These are phyloP conservation scores for Crithidia brevicula DNA, from an alignment of 208 protist genomes.

Conservation along the genomic window DNA sequence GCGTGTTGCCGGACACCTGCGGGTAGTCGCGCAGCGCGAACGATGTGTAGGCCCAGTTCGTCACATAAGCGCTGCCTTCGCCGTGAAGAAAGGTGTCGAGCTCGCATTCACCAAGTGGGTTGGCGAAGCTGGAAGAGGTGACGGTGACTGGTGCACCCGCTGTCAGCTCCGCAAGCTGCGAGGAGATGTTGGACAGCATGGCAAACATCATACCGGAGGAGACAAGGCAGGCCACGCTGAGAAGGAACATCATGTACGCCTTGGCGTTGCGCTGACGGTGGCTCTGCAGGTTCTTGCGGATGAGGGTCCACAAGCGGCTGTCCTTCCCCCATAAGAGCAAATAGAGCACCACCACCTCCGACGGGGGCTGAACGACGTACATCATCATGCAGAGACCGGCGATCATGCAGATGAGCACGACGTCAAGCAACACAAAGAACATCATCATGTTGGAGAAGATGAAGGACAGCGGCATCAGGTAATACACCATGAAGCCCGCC, in stretches of 20 bases:
- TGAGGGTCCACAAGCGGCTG: conserved; percentile 67
- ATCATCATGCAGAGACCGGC: conserved; percentile 91
- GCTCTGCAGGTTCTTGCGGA: conserved; percentile 90
- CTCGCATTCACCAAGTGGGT: conserved; percentile 47
- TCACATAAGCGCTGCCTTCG: conserved; percentile 34
- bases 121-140: conserved; percentile 32
- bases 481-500: conserved; percentile 95
- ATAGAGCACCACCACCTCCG: conserved; percentile 71
- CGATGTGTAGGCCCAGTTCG: conserved; percentile 69
- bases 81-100: conserved; percentile 57
- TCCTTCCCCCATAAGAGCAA: conserved; percentile 91
- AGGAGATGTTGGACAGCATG: conserved; percentile 53
- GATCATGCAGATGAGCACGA: conserved; percentile 93
- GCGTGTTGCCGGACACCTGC: conserved; percentile 47
- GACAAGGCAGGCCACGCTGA: conserved; percentile 87
- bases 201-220: conserved; percentile 86
- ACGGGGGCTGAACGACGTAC: conserved; percentile 69
- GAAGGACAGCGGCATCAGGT: conserved; percentile 93
- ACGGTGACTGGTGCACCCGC: conserved; percentile 67
- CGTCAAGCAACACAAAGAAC: conserved; percentile 93
- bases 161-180: conserved; percentile 43
- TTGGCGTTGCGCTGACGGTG: conserved; percentile 91
- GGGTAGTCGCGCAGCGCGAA: conserved; percentile 62
- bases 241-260: conserved; percentile 96
- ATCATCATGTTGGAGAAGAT: conserved; percentile 85